Evolutionary conservation across 2,329 filamentous ascomycete genomes (phyloP), one percentile per base, ranked within the genome.

Genomic region (Colletotrichum sp.): DNA sequence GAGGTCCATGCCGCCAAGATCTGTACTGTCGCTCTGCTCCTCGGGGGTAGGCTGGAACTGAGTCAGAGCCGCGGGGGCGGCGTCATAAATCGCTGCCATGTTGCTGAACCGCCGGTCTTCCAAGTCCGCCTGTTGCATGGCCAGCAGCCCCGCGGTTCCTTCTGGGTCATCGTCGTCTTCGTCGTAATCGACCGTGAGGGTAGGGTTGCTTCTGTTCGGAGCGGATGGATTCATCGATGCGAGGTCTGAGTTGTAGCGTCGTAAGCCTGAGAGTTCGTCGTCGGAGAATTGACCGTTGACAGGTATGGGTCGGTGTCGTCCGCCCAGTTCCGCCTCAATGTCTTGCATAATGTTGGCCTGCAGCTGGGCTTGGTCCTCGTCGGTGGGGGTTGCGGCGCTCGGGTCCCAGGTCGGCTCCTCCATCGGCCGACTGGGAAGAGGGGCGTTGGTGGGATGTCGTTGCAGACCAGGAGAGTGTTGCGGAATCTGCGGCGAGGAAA

Each of bases 131-230:
- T 96, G 92, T 75, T 93, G 92, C 90, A 99, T 92, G 79, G 96
- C 96, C 82, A 95, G 91, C 68, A 98, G 87, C 19, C 97, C 96
- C 76, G 95, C 95, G 52, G 94, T 93, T 25, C 94, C 96, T 84
- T 98, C 96, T 0, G 94, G 92, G 82, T 99, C 96, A 81, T 95
- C 98, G 66, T 98, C 95, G 71, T 96, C 94, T 15, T 89, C 89
- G 44, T 89, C 85, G 77, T 87, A 85, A 65, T 84, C 79, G 78
- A 85, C 84, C 3, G 83, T 80, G 5, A 83, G 81, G 2, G 83
- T 81, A n/a, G 84, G 83, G 34, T 81, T 80, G n/a, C 83, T 85
- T 66, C 84, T 83, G 6, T 83, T 86, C 12, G 87, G 87, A 6
- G 86, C 84, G 76, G 86, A 88, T 3, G 82, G 83, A 55, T 78